Conservation (phyloP, 768 basidiomycete genomes). For the Mycena venus region DNA sequence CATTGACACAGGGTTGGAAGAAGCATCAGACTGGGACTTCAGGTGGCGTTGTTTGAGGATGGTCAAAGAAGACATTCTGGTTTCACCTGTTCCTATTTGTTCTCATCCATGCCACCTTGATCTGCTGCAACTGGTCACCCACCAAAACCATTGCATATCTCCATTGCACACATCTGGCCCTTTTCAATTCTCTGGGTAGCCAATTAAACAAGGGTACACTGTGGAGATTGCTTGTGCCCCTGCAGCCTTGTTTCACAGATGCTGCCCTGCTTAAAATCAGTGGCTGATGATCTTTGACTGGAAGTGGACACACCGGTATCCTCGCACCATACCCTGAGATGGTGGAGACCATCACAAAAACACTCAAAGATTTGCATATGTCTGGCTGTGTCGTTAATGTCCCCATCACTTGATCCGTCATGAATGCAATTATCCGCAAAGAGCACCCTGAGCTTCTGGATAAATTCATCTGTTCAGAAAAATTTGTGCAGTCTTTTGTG, state of each 20-base stretch:
- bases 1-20: not conserved
- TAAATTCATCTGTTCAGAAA: not conserved
- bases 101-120: not conserved
- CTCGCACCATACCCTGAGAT: not conserved
- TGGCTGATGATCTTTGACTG: not conserved
- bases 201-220: no score
- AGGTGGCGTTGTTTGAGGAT: not conserved
- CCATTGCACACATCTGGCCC: not conserved
- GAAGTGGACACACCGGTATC: not conserved
- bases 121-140: not conserved
- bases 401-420: not conserved
- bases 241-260: not conserved
- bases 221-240: not conserved
- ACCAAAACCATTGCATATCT: not conserved
- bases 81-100: not conserved
- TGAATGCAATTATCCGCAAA: not conserved
- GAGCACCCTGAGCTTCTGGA: not conserved
- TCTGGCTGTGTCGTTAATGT: not conserved
- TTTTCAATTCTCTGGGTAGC: not conserved
- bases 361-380: not conserved
- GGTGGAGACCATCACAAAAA: not conserved
- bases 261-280: not conserved
- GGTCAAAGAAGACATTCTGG: not conserved
- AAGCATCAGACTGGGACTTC: not conserved
- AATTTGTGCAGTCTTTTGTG: not conserved